phyloP scores from a whole-genome alignment of 495 filamentous ascomycete genomes.

The Rostrohypoxylon terebratum region DNA sequence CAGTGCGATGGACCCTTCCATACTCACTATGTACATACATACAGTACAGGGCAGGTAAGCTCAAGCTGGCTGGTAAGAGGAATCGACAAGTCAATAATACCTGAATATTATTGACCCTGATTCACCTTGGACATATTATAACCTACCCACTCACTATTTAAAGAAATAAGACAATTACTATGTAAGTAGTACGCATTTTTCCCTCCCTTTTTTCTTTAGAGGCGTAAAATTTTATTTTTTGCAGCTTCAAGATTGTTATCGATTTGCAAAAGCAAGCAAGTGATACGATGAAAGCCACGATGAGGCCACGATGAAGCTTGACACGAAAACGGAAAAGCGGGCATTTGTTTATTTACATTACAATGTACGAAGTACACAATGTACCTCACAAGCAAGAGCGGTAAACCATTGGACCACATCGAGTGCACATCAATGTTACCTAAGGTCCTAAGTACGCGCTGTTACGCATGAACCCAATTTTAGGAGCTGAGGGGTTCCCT shows the following conservation, averaged over 20 bases:
- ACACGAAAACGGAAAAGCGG: not conserved
- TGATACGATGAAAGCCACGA: not conserved
- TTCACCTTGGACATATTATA: conserved; percentile 11
- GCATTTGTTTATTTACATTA: not conserved
- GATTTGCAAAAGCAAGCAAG: not conserved
- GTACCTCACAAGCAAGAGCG: conserved; percentile 6
- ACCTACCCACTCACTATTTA: conserved; percentile 6
- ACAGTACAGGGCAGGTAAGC: too few species aligned
- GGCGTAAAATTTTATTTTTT: not conserved
- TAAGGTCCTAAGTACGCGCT: conserved; percentile 3
- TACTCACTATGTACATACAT: not conserved
- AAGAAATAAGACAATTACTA: conserved; percentile 1
- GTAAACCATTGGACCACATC: conserved; percentile 26
- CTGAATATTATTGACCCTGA: conserved; percentile 14
- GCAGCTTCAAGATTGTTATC: not conserved
- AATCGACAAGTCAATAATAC: conserved; percentile 8
- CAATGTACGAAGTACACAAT: too few species aligned
- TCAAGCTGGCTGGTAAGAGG: too few species aligned
- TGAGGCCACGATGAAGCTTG: not conserved
- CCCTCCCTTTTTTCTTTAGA: not conserved
- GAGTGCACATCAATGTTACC: conserved; percentile 14
- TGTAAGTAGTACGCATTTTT: not conserved
- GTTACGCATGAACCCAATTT: conserved; percentile 45
- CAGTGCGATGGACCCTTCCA: not conserved
- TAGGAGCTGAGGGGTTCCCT: conserved; percentile 32